Evolutionary conservation across 331 rosid species (phyloP).

Genomic region (Stylosanthes scabra): DNA sequence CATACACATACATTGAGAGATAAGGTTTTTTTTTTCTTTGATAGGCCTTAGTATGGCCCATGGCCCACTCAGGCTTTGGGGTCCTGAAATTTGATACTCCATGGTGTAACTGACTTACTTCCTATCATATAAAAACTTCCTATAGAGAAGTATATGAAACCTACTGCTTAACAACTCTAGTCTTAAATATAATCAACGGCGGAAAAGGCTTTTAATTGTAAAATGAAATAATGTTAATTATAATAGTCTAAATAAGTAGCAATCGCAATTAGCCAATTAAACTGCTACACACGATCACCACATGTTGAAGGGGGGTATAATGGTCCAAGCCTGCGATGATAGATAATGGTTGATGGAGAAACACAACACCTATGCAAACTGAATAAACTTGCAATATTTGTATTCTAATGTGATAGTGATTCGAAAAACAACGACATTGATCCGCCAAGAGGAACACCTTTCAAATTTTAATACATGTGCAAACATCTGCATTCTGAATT

Average conservation of each 20-base stretch:
- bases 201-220: too few relatives aligned
- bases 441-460: not conserved
- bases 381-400: not conserved
- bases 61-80: too few relatives aligned
- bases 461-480: too few relatives aligned
- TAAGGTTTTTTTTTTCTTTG: constrained; percentile 48
- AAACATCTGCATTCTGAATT: too few relatives aligned
- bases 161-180: not conserved
- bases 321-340: not conserved
- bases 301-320: not conserved
- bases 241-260: too few relatives aligned
- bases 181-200: not conserved
- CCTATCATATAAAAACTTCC: too few relatives aligned
- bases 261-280: not conserved
- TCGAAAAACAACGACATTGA: not conserved
- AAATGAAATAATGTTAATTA: too few relatives aligned
- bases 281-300: not conserved
- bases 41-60: constrained; percentile 20
- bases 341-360: not conserved
- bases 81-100: too few relatives aligned
- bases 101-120: too few relatives aligned
- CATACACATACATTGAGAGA: constrained; percentile 39
- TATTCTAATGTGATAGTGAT: not conserved
- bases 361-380: not conserved
- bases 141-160: too few relatives aligned